Evolutionary conservation across 345 rosid species (phyloP), one percentile per base, ranked within the genome.

Genomic region (Sonneratia caseolaris): DNA sequence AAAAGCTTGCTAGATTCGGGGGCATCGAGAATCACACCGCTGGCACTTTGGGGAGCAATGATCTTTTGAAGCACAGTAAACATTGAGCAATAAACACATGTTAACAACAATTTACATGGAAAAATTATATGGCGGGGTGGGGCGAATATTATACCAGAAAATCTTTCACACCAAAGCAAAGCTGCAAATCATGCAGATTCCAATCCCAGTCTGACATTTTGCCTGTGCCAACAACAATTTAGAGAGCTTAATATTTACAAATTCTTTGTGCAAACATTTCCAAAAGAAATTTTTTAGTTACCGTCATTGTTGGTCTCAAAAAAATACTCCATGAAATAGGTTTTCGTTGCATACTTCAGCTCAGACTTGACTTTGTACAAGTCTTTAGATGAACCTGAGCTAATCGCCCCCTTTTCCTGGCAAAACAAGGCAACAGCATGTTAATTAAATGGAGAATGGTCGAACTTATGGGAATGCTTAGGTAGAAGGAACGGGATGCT

Each of bases 21-120:
- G 65, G 91, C 77, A 89, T 92, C 91, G 74, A 92, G 96, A 79
- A 95, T 85, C 76, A 95, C 97, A 49, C 98, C 97, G 13, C 97
- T 95, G 74, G 94, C 99, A 89, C 98, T 92, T 78, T 88, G 98
- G 77, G 98, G 95, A 73, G 90, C 89, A 79, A 92, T 91, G 48
- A 92, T 86, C 99, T 92, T 80, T 75, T 48, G 66, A 73, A 75
- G 64, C 70, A 70, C 22, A 47, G 66, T 71, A 79, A 56, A 80
- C 11, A 71, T 37, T 53, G 43, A 55, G 40, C 37, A 74, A 24
- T 55, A 21, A 42, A 71, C 16, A 21, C 18, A 5, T 42, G 27
- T 62, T 37, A 69, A 57, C 24, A 69, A 47, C 37, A 36, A 56
- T 57, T 53, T 74, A n/a, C 12, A 12, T 53, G 66, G 40, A 10